phyloP scores from a whole-genome alignment of 495 filamentous ascomycete genomes.

The Penicillium paradoxum region DNA sequence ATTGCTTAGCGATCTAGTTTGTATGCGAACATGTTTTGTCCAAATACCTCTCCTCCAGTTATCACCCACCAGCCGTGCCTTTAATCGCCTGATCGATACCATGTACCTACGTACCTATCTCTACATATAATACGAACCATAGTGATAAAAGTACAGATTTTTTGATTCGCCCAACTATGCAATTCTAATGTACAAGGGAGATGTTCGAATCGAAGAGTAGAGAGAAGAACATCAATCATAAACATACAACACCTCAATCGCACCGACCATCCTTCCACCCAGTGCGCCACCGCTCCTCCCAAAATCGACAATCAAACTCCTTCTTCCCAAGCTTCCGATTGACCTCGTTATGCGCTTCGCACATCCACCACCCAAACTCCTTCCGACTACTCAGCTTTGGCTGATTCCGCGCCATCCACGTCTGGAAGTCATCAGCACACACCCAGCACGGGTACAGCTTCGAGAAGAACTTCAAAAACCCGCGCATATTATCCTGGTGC shows the following conservation, averaged over 20 bases:
- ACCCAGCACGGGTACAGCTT: constrained; percentile 91
- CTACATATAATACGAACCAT: neutral
- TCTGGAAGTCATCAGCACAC: constrained; percentile 87
- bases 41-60: neutral
- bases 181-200: constrained; percentile 10
- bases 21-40: constrained; percentile 25
- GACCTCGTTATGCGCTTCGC: constrained; percentile 95
- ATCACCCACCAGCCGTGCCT: neutral
- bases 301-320: constrained; percentile 82
- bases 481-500: constrained; percentile 67
- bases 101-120: neutral
- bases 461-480: constrained; percentile 76
- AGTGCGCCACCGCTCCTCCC: constrained; percentile 92
- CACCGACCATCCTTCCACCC: constrained; percentile 85
- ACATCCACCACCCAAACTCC: constrained; percentile 91
- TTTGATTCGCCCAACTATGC: neutral
- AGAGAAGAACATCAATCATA: constrained; percentile 1
- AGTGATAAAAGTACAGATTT: constrained; percentile 1
- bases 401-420: constrained; percentile 68
- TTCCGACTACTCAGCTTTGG: constrained; percentile 60
- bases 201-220: constrained; percentile 7
- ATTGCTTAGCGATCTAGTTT: constrained; percentile 33
- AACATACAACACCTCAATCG: constrained; percentile 27
- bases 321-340: constrained; percentile 90
- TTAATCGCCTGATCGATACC: neutral